Evolutionary conservation across 1,284 basidiomycete species (phyloP).

Genomic region (Microbotryum lychnidis-dioicae): DNA sequence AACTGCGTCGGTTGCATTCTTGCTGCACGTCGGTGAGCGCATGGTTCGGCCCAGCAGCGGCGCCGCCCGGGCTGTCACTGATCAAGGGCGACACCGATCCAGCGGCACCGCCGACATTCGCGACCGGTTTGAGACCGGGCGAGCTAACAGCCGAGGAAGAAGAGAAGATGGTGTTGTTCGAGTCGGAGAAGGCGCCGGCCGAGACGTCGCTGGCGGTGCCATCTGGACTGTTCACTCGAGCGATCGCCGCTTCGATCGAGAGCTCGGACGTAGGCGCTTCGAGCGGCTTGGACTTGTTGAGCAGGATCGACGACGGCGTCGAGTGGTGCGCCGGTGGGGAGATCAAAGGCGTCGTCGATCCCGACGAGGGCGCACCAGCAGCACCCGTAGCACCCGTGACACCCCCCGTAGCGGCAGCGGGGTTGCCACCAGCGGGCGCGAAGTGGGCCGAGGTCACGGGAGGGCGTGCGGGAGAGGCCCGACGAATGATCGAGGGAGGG

Average conservation of each 20-base stretch:
- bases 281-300: background rate
- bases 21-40: background rate
- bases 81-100: constrained; percentile 1
- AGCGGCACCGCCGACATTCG: background rate
- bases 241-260: background rate
- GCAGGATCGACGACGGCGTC: background rate
- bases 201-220: too few relatives aligned
- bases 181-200: too few relatives aligned
- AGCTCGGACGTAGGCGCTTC: background rate
- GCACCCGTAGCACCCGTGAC: background rate
- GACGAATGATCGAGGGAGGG: too few relatives aligned
- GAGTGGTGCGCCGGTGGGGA: background rate
- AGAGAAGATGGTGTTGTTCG: background rate
- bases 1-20: background rate
- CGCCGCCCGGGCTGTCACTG: background rate
- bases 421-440: too few relatives aligned
- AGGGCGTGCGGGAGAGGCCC: too few relatives aligned
- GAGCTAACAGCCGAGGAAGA: background rate
- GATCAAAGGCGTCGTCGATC: background rate
- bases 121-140: background rate
- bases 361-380: background rate
- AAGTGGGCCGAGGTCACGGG: too few relatives aligned
- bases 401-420: background rate
- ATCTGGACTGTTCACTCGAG: constrained; percentile 4
- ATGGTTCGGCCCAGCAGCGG: too few relatives aligned